Base-by-base conservation (phyloP, 1,284 basidiomycete genomes). In the Ceratobasidium sp. region DNA sequence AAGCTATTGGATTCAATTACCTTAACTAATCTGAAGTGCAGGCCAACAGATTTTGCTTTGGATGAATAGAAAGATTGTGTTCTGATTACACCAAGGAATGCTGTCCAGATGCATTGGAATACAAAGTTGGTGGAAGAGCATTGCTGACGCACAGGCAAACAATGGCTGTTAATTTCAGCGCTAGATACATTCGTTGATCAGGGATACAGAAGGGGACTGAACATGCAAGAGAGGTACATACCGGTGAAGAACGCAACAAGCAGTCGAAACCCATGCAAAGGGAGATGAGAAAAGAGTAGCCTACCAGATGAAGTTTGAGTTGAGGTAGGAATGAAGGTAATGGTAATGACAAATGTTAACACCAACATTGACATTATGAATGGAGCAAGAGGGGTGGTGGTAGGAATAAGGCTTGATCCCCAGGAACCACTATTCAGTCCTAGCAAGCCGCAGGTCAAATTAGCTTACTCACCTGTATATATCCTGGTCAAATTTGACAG, bases 101-200 rank as follows among this genome's bases (percentile, higher is more conserved):
- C 78, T 1, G 84, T 86, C 0, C 81, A 83, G 0, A 81, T 23
- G 12, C 67, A 78, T n/a, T 86, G 85, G 85, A 86, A 87, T 65
- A 64, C 78, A 3, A 77, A 68, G 1, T 81, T 83, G 0, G 15
- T 82, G 1, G 44, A 67, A 17, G 80, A 82, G 54, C 81, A 82
- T 52, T 81, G 81, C 66, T 15, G 54, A 23, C 38, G 70, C 2
- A 78, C 33, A 2, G 56, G 76, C 0, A 38, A 62, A 10, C 73
- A 61, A 23, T 40, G 83, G 12, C 83, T 78, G 54, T 67, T 81
- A 1, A 81, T 80, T 26, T 23, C 23, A 20, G 78, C 77, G 2
- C 7, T 28, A 33, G 33, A 33, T 33, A 33, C 33, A 33, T 33
- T 33, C 33, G 4, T 33, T 33, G 33, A 33, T 33, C 33, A 33